Evolutionary conservation across 805 yeast genomes (phyloP).

Genomic region (Wickerhamiella allomyrinae): DNA sequence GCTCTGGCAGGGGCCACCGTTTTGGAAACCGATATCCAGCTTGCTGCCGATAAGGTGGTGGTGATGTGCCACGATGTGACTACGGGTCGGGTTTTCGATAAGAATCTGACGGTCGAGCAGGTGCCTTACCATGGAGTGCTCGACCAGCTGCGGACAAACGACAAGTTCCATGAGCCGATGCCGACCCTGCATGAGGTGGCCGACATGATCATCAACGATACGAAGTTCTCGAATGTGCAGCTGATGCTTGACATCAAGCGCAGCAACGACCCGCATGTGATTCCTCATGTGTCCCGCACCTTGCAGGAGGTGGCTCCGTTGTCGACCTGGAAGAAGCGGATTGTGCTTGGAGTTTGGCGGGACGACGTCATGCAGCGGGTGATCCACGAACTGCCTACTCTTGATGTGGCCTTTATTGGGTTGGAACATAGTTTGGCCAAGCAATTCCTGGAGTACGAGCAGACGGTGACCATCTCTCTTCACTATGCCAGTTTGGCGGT

Average conservation of each 20-base stretch:
- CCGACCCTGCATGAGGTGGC: conserved; percentile 31
- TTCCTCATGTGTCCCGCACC: conserved; percentile 28
- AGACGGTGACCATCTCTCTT: conserved; percentile 44
- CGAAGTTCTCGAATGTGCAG: conserved; percentile 18
- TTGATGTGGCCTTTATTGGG: conserved; percentile 27
- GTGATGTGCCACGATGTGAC: conserved; percentile 41
- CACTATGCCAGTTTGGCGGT: conserved; percentile 32
- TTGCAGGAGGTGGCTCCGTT: conserved; percentile 29
- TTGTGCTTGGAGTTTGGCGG: conserved; percentile 42
- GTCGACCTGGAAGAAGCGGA: conserved; percentile 31
- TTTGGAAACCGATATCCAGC: conserved; percentile 44
- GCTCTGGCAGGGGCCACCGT: conserved; percentile 32
- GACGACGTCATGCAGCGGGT: conserved; percentile 33
- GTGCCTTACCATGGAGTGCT: conserved; percentile 27
- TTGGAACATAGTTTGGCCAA: conserved; percentile 26
- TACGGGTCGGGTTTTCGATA: conserved; percentile 36
- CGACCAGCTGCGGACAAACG: conserved; percentile 25
- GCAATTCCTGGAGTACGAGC: conserved; percentile 30
- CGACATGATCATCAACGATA: conserved; percentile 28
- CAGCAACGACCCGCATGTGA: conserved; percentile 31
- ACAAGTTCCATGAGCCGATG: conserved; percentile 26
- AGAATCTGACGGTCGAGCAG: conserved; percentile 27
- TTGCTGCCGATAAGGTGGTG: conserved; percentile 38
- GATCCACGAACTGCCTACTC: conserved; percentile 25
- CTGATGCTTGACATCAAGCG: conserved; percentile 42